Conservation (phyloP, 225 moss, liverwort and hornwort species). For the Rhytidiadelphus loreus region DNA sequence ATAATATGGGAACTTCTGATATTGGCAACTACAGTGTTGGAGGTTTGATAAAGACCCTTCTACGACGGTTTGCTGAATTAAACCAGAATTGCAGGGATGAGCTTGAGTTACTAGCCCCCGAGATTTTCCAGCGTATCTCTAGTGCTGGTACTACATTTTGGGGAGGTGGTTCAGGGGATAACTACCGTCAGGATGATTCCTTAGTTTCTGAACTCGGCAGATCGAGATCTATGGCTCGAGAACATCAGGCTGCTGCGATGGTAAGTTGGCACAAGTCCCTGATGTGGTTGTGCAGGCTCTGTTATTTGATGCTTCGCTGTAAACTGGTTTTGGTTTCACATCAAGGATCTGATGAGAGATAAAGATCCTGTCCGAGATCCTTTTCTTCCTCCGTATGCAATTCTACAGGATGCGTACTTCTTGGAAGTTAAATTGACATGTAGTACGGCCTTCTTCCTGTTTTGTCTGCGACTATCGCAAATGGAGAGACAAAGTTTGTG, state of each 20-base stretch:
- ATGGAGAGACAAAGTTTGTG: background rate
- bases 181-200: conserved; percentile 30
- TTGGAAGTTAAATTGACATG: background rate
- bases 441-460: background rate
- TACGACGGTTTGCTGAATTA: conserved; percentile 61
- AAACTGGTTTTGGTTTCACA: background rate
- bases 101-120: conserved; percentile 69
- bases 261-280: conserved; percentile 19
- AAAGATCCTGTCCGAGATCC: background rate
- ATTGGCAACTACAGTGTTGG: conserved; percentile 53
- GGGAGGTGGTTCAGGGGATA: conserved; percentile 12
- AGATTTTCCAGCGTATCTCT: conserved; percentile 50
- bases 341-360: background rate
- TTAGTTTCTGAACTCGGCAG: conserved; percentile 39
- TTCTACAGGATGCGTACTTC: background rate
- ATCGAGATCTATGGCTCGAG: conserved; percentile 52
- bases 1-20: conserved; percentile 29
- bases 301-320: background rate
- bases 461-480: background rate
- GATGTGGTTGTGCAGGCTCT: background rate
- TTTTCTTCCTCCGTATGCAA: background rate
- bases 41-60: conserved; percentile 59
- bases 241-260: conserved; percentile 75
- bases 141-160: conserved; percentile 14
- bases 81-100: conserved; percentile 64